Evolutionary conservation across 768 basidiomycete species (phyloP).

Genomic region (Podaxis sp.): DNA sequence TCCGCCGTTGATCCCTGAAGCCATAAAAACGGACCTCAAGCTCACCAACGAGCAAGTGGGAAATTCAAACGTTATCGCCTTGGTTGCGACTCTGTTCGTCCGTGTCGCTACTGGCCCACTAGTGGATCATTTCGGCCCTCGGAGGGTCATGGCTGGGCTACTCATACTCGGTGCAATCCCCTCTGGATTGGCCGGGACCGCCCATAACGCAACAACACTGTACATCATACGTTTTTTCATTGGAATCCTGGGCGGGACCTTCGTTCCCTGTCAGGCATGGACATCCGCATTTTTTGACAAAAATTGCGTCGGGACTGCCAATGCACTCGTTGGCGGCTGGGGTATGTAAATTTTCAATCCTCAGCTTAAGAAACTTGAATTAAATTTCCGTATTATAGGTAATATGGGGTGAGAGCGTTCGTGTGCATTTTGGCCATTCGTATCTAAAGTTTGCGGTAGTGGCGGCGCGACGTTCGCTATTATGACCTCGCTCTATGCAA

Average conservation of each 20-base stretch:
- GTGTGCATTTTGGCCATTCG: not conserved
- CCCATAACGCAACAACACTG: slow-evolving; percentile 34
- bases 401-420: slow-evolving; percentile 32
- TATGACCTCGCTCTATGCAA: slow-evolving; percentile 53
- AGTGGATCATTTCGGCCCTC: slow-evolving; percentile 50
- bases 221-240: slow-evolving; percentile 56
- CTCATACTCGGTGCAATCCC: slow-evolving; percentile 58
- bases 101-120: slow-evolving; percentile 51
- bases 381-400: slow-evolving; percentile 13
- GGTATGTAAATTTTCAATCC: slow-evolving; percentile 34
- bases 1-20: slow-evolving; percentile 57
- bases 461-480: slow-evolving; percentile 55
- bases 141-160: slow-evolving; percentile 54
- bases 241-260: slow-evolving; percentile 59
- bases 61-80: slow-evolving; percentile 50
- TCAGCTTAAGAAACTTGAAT: not conserved
- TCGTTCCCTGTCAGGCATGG: slow-evolving; percentile 63
- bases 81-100: slow-evolving; percentile 48
- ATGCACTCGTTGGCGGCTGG: slow-evolving; percentile 58
- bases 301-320: slow-evolving; percentile 40
- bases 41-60: slow-evolving; percentile 47
- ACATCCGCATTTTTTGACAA: slow-evolving; percentile 63
- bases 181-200: slow-evolving; percentile 56
- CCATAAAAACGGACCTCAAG: slow-evolving; percentile 51
- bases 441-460: slow-evolving; percentile 15